Conservation (phyloP, 1,284 basidiomycete genomes). For the Macrocystidia cucumis region DNA sequence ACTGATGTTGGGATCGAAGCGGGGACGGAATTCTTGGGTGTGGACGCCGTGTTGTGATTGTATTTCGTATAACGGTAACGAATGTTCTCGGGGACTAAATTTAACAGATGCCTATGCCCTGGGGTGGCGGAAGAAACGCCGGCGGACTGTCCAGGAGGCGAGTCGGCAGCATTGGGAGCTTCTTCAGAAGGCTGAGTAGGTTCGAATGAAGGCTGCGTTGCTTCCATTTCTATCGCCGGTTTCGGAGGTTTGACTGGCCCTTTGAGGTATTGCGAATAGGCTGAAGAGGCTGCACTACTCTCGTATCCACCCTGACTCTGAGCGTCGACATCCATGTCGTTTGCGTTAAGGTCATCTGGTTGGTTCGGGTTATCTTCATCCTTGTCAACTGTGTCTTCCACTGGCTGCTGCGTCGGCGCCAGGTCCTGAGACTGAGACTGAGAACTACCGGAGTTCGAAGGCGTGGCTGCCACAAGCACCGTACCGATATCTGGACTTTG, state of each 20-base stretch:
- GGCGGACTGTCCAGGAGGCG: neutral
- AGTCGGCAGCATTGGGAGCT: neutral
- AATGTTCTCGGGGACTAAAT: neutral
- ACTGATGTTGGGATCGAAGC: too few relatives aligned
- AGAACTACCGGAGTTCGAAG: conserved; percentile 29
- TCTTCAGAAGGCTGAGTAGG: too few relatives aligned
- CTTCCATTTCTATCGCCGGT: conserved; percentile 1
- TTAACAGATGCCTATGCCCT: neutral
- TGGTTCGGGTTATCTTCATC: conserved; percentile 5
- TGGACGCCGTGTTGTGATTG: neutral
- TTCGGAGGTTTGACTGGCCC: conserved; percentile 12
- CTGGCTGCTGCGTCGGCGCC: too few relatives aligned
- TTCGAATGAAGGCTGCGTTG: conserved; percentile 2
- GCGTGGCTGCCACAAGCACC: conserved; percentile 39
- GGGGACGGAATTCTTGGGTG: too few relatives aligned
- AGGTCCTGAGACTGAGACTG: conserved; percentile 20
- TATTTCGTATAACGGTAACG: neutral
- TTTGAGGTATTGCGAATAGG: conserved; percentile 16
- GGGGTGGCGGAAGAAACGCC: neutral
- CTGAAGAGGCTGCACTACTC: conserved; percentile 20
- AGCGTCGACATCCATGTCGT: conserved; percentile 4
- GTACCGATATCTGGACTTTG: conserved; percentile 15
- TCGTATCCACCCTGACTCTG: conserved; percentile 14
- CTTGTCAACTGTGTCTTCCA: conserved; percentile 6
- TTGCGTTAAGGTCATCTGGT: conserved; percentile 4